Percentiles rank a stretch among this genome's conserved stretches.
These are phyloP conservation scores for Dendrocalamus latiflorus DNA, from an alignment of 202 grass and related monocot species.

Conservation along the genomic window DNA sequence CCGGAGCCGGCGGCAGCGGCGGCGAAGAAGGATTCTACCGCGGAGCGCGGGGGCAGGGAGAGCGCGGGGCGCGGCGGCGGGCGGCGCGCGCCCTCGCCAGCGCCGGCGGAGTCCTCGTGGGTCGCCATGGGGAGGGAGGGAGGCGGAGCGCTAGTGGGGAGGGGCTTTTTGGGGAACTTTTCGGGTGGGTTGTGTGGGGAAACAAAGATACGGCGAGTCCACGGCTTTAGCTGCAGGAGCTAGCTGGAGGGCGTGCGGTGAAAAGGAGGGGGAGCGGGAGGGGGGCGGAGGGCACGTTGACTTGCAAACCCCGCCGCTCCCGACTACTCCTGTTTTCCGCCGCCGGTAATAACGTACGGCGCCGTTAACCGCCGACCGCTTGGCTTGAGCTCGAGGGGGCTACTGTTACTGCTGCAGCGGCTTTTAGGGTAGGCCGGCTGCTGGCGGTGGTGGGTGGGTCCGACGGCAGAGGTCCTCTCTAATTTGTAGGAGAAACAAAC, in stretches of 20 bases:
- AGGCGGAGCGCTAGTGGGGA: not conserved
- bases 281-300: not conserved
- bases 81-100: not conserved
- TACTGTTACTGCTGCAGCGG: too few relatives aligned
- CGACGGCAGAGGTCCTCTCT: too few relatives aligned
- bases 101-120: conserved; percentile 10
- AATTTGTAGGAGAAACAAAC: too few relatives aligned
- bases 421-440: not conserved
- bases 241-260: not conserved
- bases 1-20: not conserved
- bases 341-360: not conserved
- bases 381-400: not conserved
- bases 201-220: not conserved
- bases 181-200: not conserved
- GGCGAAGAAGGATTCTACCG: conserved; percentile 45
- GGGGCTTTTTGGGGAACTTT: not conserved
- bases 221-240: not conserved
- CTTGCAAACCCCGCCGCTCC: not conserved
- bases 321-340: not conserved
- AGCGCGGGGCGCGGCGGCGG: conserved; percentile 36
- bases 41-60: conserved; percentile 45
- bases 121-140: not conserved
- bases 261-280: not conserved
- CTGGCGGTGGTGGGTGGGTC: too few relatives aligned
- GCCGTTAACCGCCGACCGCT: not conserved